A percentile compares a stretch with the other conserved stretches of the same genome.
These are phyloP conservation scores for Penicillium sp. DNA, from an alignment of 2,329 filamentous ascomycete species.

Conservation along the genomic window DNA sequence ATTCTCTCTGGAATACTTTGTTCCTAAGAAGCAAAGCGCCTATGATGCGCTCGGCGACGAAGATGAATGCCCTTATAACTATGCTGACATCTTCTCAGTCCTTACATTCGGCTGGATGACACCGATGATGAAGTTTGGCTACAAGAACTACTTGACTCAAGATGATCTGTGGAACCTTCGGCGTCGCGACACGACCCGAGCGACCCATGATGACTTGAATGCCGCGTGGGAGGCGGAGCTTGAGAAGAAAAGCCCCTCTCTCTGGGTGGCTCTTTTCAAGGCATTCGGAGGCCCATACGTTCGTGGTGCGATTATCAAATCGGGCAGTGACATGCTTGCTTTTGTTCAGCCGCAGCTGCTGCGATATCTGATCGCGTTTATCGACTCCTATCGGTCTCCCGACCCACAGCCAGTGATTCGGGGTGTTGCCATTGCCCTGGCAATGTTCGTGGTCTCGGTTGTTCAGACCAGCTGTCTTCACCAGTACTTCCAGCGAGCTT, in stretches of 20 bases:
- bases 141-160: slow-evolving; percentile 88
- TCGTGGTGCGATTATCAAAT: slow-evolving; percentile 82
- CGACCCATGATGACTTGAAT: slow-evolving; percentile 73
- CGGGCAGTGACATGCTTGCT: slow-evolving; percentile 81
- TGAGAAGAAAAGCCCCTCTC: slow-evolving; percentile 73
- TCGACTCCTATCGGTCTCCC: slow-evolving; percentile 72
- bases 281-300: slow-evolving; percentile 87
- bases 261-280: slow-evolving; percentile 85
- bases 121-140: slow-evolving; percentile 93
- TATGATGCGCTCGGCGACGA: slow-evolving; percentile 70
- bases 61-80: slow-evolving; percentile 78
- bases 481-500: slow-evolving; percentile 95
- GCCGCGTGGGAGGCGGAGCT: slow-evolving; percentile 79
- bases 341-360: slow-evolving; percentile 93
- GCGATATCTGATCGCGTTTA: slow-evolving; percentile 80
- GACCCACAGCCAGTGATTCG: slow-evolving; percentile 78
- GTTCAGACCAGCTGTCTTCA: slow-evolving; percentile 89
- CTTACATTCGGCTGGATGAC: slow-evolving; percentile 99
- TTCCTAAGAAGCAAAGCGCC: slow-evolving; percentile 76
- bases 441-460: slow-evolving; percentile 88
- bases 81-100: slow-evolving; percentile 90
- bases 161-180: slow-evolving; percentile 95
- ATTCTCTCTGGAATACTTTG: slow-evolving; percentile 82
- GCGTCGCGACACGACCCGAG: slow-evolving; percentile 76
- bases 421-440: slow-evolving; percentile 84